Conservation (phyloP, 2,329 filamentous ascomycete genomes). For the Cladorrhinum sp. region DNA sequence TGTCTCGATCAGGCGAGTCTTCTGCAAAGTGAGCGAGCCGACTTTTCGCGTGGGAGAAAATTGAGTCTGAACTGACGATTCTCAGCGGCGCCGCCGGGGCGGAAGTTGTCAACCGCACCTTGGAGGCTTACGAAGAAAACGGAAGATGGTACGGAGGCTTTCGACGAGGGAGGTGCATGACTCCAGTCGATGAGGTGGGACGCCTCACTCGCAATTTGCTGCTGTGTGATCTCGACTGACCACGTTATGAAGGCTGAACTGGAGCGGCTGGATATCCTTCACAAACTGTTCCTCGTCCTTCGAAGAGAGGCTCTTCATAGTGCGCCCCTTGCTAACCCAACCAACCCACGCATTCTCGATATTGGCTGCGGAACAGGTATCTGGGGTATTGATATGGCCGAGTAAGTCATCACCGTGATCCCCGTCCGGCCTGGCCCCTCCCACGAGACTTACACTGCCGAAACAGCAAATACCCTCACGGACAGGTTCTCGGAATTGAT, state of each 20-base stretch:
- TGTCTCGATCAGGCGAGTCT: conserved; percentile 2
- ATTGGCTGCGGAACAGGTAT: conserved; percentile 86
- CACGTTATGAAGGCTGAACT: conserved; percentile 58
- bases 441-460: background rate
- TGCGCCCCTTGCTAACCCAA: conserved; percentile 31
- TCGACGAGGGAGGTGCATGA: conserved; percentile 66
- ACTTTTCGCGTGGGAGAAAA: background rate
- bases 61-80: conserved; percentile 7
- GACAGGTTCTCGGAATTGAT: conserved; percentile 60
- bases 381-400: conserved; percentile 84
- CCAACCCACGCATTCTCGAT: conserved; percentile 49
- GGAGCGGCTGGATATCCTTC: conserved; percentile 77
- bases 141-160: conserved; percentile 68
- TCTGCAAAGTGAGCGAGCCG: conserved; percentile 12
- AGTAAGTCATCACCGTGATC: conserved; percentile 48
- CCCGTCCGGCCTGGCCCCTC: background rate
- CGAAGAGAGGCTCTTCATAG: conserved; percentile 45
- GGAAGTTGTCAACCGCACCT: background rate
- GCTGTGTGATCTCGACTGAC: conserved; percentile 17
- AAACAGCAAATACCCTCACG: conserved; percentile 39
- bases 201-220: background rate
- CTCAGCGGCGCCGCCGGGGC: background rate
- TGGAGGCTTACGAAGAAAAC: conserved; percentile 55
- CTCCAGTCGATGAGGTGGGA: conserved; percentile 72
- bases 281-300: conserved; percentile 69